Evolutionary conservation across 805 yeast species (phyloP), one percentile per base, ranked within the genome.

Genomic region (Yamadazyma kitorensis): DNA sequence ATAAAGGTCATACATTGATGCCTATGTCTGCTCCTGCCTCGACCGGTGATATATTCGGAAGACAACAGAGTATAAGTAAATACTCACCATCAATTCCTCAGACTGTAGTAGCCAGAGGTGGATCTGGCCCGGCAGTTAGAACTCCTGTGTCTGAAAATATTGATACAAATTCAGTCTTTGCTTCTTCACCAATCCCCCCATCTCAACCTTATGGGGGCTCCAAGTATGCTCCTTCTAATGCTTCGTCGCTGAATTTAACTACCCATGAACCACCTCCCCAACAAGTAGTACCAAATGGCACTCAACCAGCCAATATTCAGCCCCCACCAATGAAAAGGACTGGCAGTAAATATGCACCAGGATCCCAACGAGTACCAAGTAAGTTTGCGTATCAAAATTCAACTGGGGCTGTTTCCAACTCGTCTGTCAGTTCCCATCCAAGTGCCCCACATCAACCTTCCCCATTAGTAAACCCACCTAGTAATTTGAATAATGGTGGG

Each of bases 171-270:
- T 39, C 39, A 4, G 32, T 33, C 4, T 41, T 41, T 33, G 40
- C 38, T 4, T 23, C 33, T 2, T 34, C 36, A 21, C 45, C 40
- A 14, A 14, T 30, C 15, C 18, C 25, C 4, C 31, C 12, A 17
- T 6, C 25, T 10, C 8, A 23, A 9, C 17, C 7, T 21, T 12
- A 22, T 22, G 9, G 28, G 7, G 20, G 20, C 28, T 16, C 28
- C 28, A 46, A 37, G 36, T 51, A 49, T 33, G 52, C 52, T 2
- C 52, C 53, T 6, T 43, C 51, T 9, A 49, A 47, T 36, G 47
- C 45, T 2, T 49, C 56, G 2, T 48, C 57, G 5, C 54, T 37
- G 45, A 43, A 43, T 27, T 39, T 47, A 24, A 10, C 15, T 5
- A 27, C 6, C 17, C n/a, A 17, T 16, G 11, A 6, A 27, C 13